Percentiles rank a stretch among this genome's conserved stretches.
phyloP scores from a whole-genome alignment of 2,329 filamentous ascomycete genomes.

The Fusarium chlamydosporum region DNA sequence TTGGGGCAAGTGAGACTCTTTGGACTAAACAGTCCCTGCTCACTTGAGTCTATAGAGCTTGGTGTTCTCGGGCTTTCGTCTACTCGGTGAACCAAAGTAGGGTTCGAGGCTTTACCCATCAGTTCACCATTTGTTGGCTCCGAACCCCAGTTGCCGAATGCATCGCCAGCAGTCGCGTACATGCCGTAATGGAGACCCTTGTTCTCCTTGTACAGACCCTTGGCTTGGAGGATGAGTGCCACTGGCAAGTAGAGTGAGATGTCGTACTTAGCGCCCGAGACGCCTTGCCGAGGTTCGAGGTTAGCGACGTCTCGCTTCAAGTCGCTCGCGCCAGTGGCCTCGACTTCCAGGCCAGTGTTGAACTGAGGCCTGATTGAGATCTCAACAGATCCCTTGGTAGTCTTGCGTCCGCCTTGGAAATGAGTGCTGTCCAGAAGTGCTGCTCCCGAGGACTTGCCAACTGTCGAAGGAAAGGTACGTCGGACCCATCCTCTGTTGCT shows the following conservation, averaged over 20 bases:
- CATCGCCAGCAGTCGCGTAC: conserved; percentile 2
- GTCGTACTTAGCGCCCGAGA: not conserved
- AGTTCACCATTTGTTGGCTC: conserved; percentile 8
- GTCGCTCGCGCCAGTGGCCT: not conserved
- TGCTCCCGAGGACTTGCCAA: conserved; percentile 10
- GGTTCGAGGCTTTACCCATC: conserved; percentile 7
- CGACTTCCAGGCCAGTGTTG: not conserved
- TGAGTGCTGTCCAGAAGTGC: not conserved
- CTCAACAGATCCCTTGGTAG: conserved; percentile 4
- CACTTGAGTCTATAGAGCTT: conserved; percentile 3
- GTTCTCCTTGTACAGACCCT: conserved; percentile 1
- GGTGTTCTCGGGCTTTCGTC: conserved; percentile 10
- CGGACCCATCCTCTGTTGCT: conserved; percentile 10
- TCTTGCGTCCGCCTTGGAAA: conserved; percentile 6
- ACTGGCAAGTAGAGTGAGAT: conserved; percentile 6
- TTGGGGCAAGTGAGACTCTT: conserved; percentile 11
- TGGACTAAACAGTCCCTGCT: conserved; percentile 3
- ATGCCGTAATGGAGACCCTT: conserved; percentile 7
- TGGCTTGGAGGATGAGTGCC: not conserved
- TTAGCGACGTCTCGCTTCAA: conserved; percentile 5
- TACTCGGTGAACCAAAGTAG: conserved; percentile 1
- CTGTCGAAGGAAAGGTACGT: conserved; percentile 14
- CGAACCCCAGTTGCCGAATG: conserved; percentile 5
- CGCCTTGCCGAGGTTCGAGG: not conserved
- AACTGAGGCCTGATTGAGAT: conserved; percentile 7